Conservation (phyloP, 768 basidiomycete species). For the Lentinus tigrinus region DNA sequence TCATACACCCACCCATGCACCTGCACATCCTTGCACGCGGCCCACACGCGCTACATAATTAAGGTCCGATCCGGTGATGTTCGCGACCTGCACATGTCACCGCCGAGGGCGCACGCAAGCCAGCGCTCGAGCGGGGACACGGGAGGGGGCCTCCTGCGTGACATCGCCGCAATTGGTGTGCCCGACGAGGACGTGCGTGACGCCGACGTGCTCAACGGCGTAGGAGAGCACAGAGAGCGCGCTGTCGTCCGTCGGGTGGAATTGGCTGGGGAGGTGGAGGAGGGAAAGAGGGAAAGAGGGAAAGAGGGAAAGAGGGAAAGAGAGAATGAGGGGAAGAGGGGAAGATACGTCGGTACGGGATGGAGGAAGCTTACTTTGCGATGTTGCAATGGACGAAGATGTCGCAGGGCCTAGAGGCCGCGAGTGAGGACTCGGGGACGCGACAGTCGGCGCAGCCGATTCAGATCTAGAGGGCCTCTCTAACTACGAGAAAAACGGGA, state of each 20-base stretch:
- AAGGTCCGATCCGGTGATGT: constrained; percentile 21
- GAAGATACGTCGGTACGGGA: background rate
- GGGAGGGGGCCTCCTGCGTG: constrained; percentile 38
- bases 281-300: too few species aligned
- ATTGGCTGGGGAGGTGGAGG: constrained; percentile 50
- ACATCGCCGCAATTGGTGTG: constrained; percentile 85
- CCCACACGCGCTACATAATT: constrained; percentile 29
- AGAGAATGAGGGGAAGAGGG: background rate
- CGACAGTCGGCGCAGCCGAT: constrained; percentile 84
- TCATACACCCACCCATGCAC: constrained; percentile 64
- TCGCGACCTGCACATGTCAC: constrained; percentile 35
- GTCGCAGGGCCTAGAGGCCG: constrained; percentile 69
- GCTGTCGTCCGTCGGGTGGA: constrained; percentile 70
- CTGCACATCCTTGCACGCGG: constrained; percentile 20
- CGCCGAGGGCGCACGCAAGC: constrained; percentile 64
- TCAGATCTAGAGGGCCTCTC: too few species aligned
- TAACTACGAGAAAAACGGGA: too few species aligned
- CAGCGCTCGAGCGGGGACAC: constrained; percentile 55
- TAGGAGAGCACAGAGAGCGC: constrained; percentile 71
- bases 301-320: too few species aligned
- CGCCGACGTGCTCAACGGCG: constrained; percentile 67
- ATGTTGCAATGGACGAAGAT: constrained; percentile 86
- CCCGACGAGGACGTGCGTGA: constrained; percentile 82
- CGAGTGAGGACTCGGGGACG: constrained; percentile 77
- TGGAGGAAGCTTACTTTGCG: constrained; percentile 63